phyloP scores from a whole-genome alignment of 1,139 yeast genomes.

The Blastobotrys ciferrii region DNA sequence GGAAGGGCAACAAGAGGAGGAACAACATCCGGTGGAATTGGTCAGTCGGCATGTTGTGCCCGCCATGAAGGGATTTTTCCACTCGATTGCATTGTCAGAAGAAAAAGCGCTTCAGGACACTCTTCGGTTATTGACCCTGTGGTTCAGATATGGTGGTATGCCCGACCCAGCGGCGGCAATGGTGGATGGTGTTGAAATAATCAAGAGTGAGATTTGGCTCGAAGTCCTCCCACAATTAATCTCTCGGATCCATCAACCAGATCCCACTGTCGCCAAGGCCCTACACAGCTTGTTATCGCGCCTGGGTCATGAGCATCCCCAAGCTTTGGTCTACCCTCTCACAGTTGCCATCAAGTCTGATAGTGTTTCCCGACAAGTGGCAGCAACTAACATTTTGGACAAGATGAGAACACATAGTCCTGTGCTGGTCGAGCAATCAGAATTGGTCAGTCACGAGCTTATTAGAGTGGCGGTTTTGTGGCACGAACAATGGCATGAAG shows the following conservation, averaged over 20 bases:
- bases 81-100: conserved; percentile 83
- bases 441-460: conserved; percentile 86
- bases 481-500: conserved; percentile 99
- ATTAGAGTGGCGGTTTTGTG: conserved; percentile 93
- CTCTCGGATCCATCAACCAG: conserved; percentile 94
- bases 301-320: conserved; percentile 94
- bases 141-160: conserved; percentile 95
- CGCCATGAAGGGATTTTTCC: conserved; percentile 92
- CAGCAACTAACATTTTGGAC: conserved; percentile 88
- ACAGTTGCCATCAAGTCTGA: conserved; percentile 97
- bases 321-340: conserved; percentile 90
- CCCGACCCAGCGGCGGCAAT: conserved; percentile 90
- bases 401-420: conserved; percentile 90
- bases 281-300: conserved; percentile 80
- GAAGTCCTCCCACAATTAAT: conserved; percentile 95
- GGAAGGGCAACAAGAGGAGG: not conserved
- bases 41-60: conserved; percentile 89
- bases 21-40: conserved; percentile 10
- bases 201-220: conserved; percentile 89
- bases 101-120: conserved; percentile 92
- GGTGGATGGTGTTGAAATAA: conserved; percentile 86
- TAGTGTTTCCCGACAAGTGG: conserved; percentile 81
- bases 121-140: conserved; percentile 78
- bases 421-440: conserved; percentile 83
- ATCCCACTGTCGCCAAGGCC: conserved; percentile 76